A percentile compares a stretch with the other conserved stretches of the same genome.
Conservation (phyloP, 2,329 filamentous ascomycete genomes). For the Microcyclospora pomicola region DNA sequence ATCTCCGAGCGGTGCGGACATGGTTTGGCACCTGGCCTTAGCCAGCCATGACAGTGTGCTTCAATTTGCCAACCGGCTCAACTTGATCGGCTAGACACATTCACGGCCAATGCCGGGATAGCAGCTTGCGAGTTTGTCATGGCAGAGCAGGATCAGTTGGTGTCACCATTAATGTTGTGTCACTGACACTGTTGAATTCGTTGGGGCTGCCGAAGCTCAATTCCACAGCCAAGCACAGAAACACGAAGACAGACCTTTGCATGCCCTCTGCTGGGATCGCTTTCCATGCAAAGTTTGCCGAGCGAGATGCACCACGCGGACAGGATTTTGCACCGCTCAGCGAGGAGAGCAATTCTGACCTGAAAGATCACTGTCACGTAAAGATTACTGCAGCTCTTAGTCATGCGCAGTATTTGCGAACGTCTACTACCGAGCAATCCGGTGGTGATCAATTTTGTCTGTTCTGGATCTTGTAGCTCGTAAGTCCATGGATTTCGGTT, state of each 20-base stretch:
- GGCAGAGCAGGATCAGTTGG: conserved; percentile 33
- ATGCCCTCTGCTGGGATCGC: conserved; percentile 28
- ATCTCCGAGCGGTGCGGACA: no score
- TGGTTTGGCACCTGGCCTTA: conserved; percentile 31
- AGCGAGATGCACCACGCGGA: conserved; percentile 17
- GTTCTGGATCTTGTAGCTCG: conserved; percentile 40
- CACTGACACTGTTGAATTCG: conserved; percentile 34
- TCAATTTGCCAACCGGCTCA: conserved; percentile 13
- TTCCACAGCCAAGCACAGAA: conserved; percentile 22
- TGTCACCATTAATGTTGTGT: conserved; percentile 40
- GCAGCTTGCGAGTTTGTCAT: conserved; percentile 20
- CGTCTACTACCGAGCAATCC: conserved; percentile 8
- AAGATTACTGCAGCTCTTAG: conserved; percentile 33
- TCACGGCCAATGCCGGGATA: conserved; percentile 24
- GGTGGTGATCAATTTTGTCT: conserved; percentile 30
- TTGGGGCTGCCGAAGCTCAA: conserved; percentile 38
- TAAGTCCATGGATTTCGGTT: conserved; percentile 12
- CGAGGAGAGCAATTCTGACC: conserved; percentile 18
- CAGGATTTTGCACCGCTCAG: conserved; percentile 23
- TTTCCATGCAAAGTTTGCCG: conserved; percentile 23
- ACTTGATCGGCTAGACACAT: conserved; percentile 11
- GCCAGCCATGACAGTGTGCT: conserved; percentile 21
- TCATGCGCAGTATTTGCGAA: conserved; percentile 26
- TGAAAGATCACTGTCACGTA: conserved; percentile 26
- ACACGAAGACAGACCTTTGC: conserved; percentile 17